Base-by-base conservation (phyloP, 306 rosid species). In the Potentilla sterilis region DNA sequence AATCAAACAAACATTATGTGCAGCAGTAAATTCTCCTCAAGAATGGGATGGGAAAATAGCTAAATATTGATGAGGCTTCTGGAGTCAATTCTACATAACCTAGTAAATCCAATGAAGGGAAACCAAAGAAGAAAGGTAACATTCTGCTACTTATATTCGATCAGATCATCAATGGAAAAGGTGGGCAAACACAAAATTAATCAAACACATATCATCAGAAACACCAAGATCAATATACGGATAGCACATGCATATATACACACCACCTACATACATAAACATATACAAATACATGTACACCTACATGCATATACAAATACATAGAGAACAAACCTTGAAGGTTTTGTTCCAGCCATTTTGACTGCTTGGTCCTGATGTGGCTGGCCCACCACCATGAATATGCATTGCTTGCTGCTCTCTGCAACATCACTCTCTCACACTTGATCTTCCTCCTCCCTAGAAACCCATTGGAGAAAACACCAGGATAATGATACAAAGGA, bases 361-460 rank as follows among this genome's bases (percentile, higher is more conserved):
- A 90, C 81, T 96, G 99, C 76, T 96, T 96, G 70, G 99, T 92
- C 84, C 99, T 87, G 69, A 96, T 74, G 85, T 92, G 99, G 85
- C 98, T 96, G 8, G 89, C 98, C 99, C 99, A 96, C 99, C 99
- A 96, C 97, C 98, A 96, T 76, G 99, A 86, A 84, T 88, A 92
- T 42, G 99, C 97, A 78, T 88, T 92, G 79, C 90, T 89, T 75
- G 98, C 98, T 72, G 97, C 99, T 83, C 99, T 92, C 40, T 90
- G 87, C 86, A 96, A 90, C 98, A 92, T 92, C 46, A 77, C 52
- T 76, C 51, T 70, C 34, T 75, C 43, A 24, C 47, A 3, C 47
- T 77, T 55, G 61, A 48, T 59, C 28, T 54, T 19, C 75, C 64
- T 57, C 71, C 70, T 51, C 46, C 73, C 66, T 74, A 73, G 69